Evolutionary conservation across 2,329 filamentous ascomycete species (phyloP), one percentile per base, ranked within the genome.

Genomic region (Lithohypha guttulata): DNA sequence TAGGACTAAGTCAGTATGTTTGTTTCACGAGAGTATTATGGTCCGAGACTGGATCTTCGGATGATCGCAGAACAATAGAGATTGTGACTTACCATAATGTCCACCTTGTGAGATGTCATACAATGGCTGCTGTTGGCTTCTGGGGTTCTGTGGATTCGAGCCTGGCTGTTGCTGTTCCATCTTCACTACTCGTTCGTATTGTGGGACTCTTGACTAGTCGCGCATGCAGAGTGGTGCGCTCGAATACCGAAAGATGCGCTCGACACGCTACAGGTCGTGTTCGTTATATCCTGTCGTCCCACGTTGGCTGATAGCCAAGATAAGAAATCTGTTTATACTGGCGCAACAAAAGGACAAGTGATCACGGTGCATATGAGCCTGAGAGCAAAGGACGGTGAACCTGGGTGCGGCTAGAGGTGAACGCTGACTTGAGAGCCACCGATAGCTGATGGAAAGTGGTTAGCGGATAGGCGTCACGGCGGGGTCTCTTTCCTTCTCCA

Each of bases 31-130:
- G 27, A 20, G n/a, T 14, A 30, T 23, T 7, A 37, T 8, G 26
- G 18, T 15, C 25, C 34, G 34, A 37, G 26, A 37, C 34, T 13
- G 11, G 23, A 11, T 8, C 4, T 2, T 19, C 34, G 34, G 34
- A 3, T 28, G 25, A 14, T 14, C 18, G 34, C 38, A 28, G 31
- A 33, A 30, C 26, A 39, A 34, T 39, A 14, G 33, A 26, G 39
- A 20, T 28, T 34, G 33, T 37, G 37, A 44, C 36, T 21, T 33
- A 39, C 42, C 33, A 52, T 40, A 40, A 32, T 44, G 82, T 38
- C 82, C 82, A 45, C 80, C 81, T 56, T 32, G 25, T 31, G 40
- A 20, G n/a, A 32, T 32, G 19, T 38, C 34, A 22, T 37, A 38
- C 23, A 43, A 15, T 13, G 33, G 39, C 18, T 37, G 39, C 14